Base-by-base conservation (phyloP, 352 stramenopile genomes). In the Phytophthora pinifolia region DNA sequence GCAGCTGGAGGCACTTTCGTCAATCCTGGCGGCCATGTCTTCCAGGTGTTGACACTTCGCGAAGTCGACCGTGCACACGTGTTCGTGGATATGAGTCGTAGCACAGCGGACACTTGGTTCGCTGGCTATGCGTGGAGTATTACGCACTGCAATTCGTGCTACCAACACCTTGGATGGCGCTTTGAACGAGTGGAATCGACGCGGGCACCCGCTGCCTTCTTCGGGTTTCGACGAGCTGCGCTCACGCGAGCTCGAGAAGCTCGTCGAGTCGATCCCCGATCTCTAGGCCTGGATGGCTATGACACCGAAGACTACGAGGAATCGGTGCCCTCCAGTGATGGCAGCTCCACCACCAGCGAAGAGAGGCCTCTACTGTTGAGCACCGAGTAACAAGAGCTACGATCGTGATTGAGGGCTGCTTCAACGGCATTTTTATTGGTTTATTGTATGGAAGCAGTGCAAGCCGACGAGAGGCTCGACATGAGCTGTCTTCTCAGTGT, bases 71-170 rank as follows among this genome's bases (percentile, higher is more conserved):
- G 39, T 7, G 65, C 70, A 18, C 61, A 70, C 29, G 61, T 89
- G 12, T 67, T 82, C 32, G 61, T 85, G 9, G 68, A 83, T 46
- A 57, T 63, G n/a, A 38, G 36, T 12, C 74, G 59, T 2, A 88
- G 72, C 41, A 82, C 73, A 0, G 45, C 89, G 31, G 83, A 92
- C 54, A 87, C 76, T 35, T 94, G 85, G 85, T 94, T 93, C 51
- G 62, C 76, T 1, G 80, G 81, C 4, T 94, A 90, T 53, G 54
- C 79, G 22, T 94, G 85, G 85, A 92, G 83, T 56, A 89, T 91
- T 37, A 73, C 77, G 50, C 70, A 89, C 55, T 94, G 85, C 44
- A 65, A 67, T 42, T 56, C 65, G 13, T 94, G 85, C 65, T 75
- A 76, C 50, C 65, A 61, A 9, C 84, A 93, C 54, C 67, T 94